These are phyloP conservation scores for Amniculicola lignicola DNA, from an alignment of 495 filamentous ascomycete genomes.

Conservation along the genomic window DNA sequence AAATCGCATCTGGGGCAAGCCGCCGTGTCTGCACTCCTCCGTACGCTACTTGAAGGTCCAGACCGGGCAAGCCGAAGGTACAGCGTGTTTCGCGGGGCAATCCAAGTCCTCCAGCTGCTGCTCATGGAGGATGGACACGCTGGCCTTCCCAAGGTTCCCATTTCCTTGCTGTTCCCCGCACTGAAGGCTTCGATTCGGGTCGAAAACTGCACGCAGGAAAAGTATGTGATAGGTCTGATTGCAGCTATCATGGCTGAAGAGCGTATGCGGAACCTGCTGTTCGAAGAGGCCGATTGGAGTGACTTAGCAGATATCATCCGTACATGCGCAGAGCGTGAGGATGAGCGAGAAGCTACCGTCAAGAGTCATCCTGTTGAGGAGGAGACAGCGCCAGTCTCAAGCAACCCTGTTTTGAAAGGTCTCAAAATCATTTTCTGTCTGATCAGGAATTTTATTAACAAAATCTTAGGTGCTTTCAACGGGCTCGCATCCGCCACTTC, in stretches of 20 bases:
- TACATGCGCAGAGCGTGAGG: constrained; percentile 25
- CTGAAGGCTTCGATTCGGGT: constrained; percentile 19
- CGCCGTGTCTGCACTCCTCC: constrained; percentile 32
- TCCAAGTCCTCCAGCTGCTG: constrained; percentile 35
- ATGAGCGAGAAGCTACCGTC: not conserved
- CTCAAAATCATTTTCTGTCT: not conserved
- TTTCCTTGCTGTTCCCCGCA: constrained; percentile 28
- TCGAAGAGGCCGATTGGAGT: constrained; percentile 33
- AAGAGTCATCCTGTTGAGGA: not conserved
- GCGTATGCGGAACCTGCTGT: constrained; percentile 14
- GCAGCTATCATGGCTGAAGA: constrained; percentile 17
- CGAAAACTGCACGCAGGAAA: constrained; percentile 14
- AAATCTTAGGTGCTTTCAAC: no score
- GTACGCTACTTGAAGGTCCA: constrained; percentile 24
- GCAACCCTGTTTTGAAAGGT: not conserved
- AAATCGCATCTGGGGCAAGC: constrained; percentile 70
- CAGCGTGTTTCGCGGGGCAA: constrained; percentile 27
- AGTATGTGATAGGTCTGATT: constrained; percentile 24
- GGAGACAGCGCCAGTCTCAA: not conserved
- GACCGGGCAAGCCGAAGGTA: constrained; percentile 1
- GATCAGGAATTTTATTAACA: no score
- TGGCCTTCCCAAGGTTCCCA: constrained; percentile 30
- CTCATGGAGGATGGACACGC: constrained; percentile 24
- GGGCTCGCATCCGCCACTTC: not conserved
- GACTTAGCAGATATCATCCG: constrained; percentile 27